Evolutionary conservation across 2,329 filamentous ascomycete species (phyloP).

Genomic region (Apiospora marii): DNA sequence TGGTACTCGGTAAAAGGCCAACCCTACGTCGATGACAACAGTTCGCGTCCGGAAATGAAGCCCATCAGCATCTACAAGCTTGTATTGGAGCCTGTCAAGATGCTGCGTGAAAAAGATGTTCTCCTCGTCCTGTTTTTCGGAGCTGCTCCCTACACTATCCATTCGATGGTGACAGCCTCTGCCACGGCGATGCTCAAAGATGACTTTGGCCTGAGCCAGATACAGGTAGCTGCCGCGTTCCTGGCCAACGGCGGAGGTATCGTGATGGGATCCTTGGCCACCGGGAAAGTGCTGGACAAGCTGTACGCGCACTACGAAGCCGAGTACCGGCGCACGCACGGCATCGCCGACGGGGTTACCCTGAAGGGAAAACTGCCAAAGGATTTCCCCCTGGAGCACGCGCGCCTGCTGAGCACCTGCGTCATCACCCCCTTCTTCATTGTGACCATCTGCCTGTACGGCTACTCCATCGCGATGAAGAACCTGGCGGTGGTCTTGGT

Average conservation of each 20-base stretch:
- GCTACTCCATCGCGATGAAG: conserved; percentile 40
- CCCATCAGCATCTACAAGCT: conserved; percentile 42
- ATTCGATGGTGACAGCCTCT: conserved; percentile 56
- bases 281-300: conserved; percentile 51
- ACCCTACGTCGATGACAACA: conserved; percentile 26
- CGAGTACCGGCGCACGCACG: conserved; percentile 39
- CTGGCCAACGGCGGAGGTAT: conserved; percentile 44
- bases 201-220: conserved; percentile 36
- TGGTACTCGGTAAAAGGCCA: conserved; percentile 29
- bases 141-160: conserved; percentile 46
- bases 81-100: conserved; percentile 39
- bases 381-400: conserved; percentile 53
- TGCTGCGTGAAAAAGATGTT: conserved; percentile 45
- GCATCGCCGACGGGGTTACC: conserved; percentile 36
- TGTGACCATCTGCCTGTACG: conserved; percentile 44
- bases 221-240: conserved; percentile 37
- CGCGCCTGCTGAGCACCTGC: conserved; percentile 48
- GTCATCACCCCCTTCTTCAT: conserved; percentile 49
- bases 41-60: conserved; percentile 34
- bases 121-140: conserved; percentile 46
- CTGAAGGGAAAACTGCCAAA: conserved; percentile 36
- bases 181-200: conserved; percentile 47
- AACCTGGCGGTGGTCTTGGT: conserved; percentile 35
- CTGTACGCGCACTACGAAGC: conserved; percentile 42
- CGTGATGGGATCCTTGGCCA: conserved; percentile 49